Evolutionary conservation across 768 basidiomycete genomes (phyloP).

Genomic region (Pholiota molesta): DNA sequence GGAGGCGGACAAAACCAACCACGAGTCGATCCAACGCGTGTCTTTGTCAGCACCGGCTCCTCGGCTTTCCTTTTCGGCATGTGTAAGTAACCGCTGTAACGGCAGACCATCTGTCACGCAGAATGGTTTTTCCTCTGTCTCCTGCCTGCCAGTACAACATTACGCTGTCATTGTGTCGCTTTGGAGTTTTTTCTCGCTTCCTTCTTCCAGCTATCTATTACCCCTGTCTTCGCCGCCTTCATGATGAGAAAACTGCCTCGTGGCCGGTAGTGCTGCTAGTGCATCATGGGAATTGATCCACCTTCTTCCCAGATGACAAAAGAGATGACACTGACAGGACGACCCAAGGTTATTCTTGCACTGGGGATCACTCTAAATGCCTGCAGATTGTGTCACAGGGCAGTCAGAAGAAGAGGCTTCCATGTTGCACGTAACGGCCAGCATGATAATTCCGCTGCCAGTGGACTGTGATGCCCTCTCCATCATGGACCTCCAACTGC

Average conservation of each 20-base stretch:
- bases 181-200: background rate
- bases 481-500: too few species aligned
- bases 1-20: constrained; percentile 10
- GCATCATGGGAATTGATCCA: background rate
- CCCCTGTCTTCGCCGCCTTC: background rate
- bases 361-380: background rate
- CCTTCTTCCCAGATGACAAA: background rate
- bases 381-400: background rate
- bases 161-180: background rate
- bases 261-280: background rate
- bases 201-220: background rate
- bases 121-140: background rate
- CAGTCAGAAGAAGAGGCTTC: background rate
- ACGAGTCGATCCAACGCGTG: constrained; percentile 9
- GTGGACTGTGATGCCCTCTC: too few species aligned
- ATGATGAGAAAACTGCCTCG: background rate
- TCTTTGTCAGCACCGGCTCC: constrained; percentile 13
- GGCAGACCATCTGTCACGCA: background rate
- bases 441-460: too few species aligned
- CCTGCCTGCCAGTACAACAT: background rate
- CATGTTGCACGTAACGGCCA: background rate
- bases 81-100: background rate
- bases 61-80: constrained; percentile 4
- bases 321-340: background rate
- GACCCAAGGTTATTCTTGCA: background rate